These are phyloP conservation scores for Apostasia ramifera DNA, from an alignment of 106 monocot genomes.

Conservation along the genomic window DNA sequence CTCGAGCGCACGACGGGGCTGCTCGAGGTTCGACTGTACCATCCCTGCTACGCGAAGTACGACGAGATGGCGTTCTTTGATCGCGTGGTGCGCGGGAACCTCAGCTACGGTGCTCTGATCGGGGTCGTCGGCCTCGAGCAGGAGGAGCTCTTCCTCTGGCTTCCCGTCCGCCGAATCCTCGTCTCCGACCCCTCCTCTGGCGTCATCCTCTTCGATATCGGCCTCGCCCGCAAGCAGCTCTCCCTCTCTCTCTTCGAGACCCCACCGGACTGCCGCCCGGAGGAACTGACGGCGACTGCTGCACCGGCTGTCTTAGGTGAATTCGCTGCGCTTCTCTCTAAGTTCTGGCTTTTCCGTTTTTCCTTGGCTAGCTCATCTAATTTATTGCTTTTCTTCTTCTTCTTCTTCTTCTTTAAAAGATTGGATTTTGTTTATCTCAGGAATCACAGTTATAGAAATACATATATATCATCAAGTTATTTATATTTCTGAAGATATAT, in stretches of 20 bases:
- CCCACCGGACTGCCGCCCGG: constrained; percentile 18
- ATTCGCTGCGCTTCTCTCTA: background rate
- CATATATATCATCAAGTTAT: too few relatives aligned
- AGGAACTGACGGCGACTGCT: background rate
- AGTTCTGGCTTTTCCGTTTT: background rate
- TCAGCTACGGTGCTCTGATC: constrained; percentile 22
- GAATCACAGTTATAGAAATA: too few relatives aligned
- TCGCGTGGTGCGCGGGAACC: constrained; percentile 11
- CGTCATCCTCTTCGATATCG: constrained; percentile 30
- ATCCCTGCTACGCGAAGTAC: constrained; percentile 26
- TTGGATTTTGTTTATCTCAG: too few relatives aligned
- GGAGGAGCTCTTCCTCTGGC: constrained; percentile 26
- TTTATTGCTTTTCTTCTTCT: background rate
- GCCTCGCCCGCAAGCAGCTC: constrained; percentile 17
- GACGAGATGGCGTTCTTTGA: constrained; percentile 20
- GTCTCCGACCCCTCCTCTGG: constrained; percentile 16
- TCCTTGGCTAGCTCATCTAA: background rate
- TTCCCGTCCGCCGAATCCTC: constrained; percentile 20
- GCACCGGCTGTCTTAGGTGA: background rate
- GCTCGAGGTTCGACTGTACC: constrained; percentile 18
- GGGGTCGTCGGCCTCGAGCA: constrained; percentile 18
- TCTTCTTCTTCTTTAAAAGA: background rate
- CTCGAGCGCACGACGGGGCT: constrained; percentile 12
- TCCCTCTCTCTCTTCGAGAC: constrained; percentile 23
- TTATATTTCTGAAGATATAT: too few relatives aligned